Conservation (phyloP, 2,329 filamentous ascomycete genomes). For the Aplosporella prunicola region DNA sequence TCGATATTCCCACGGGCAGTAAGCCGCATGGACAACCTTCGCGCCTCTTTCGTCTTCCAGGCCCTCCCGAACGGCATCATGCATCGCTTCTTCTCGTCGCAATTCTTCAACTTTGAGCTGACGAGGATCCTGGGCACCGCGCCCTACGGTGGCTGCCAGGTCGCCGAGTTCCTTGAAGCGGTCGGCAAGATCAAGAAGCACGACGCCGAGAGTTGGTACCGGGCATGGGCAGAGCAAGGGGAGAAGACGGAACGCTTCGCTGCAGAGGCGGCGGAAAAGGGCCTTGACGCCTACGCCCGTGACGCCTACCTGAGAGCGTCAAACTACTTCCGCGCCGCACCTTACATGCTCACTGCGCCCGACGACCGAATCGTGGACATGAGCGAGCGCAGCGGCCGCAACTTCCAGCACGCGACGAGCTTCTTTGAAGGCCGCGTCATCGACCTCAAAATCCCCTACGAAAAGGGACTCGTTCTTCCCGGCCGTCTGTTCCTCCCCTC, state of each 20-base stretch:
- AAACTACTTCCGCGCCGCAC: neutral
- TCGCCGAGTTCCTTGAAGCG: conserved; percentile 34
- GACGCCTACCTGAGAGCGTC: neutral
- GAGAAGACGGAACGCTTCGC: neutral
- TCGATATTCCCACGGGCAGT: too few relatives aligned
- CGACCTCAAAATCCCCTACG: neutral
- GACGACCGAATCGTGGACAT: neutral
- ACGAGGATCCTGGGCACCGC: conserved; percentile 33
- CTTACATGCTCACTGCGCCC: neutral
- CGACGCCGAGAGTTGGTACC: neutral
- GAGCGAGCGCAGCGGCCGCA: neutral
- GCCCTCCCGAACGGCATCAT: conserved; percentile 14
- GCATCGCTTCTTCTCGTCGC: conserved; percentile 22
- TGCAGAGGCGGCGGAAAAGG: neutral
- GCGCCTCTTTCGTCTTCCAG: neutral
- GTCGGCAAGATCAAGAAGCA: conserved; percentile 10
- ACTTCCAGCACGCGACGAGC: neutral
- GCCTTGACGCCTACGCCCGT: neutral
- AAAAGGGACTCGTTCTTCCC: neutral
- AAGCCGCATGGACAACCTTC: neutral
- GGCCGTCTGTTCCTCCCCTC: conserved; percentile 1
- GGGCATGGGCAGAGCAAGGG: neutral
- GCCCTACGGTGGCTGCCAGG: conserved; percentile 28
- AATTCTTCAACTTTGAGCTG: conserved; percentile 38
- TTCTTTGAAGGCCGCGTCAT: neutral